Conservation (phyloP, 169 alveolate genomes). For the Eimeria praecox region DNA sequence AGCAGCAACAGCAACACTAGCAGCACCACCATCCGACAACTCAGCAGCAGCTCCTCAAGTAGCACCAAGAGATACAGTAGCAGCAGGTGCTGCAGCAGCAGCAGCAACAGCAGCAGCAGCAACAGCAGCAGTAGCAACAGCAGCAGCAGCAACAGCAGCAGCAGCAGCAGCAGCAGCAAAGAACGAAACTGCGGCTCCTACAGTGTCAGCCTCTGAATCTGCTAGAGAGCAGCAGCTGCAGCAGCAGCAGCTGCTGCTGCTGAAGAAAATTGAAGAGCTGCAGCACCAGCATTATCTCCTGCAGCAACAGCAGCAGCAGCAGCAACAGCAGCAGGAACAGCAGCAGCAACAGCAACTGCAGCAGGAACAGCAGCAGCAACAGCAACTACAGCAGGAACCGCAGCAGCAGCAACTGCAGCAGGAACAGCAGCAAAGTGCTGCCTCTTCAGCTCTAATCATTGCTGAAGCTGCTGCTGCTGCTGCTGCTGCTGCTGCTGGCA, state of each 20-base stretch:
- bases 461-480: slow-evolving; percentile 7
- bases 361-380: neutral
- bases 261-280: neutral
- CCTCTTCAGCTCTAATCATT: neutral
- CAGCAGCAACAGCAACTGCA: too few relatives aligned
- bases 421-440: neutral
- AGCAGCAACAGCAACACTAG: neutral
- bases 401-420: neutral
- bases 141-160: slow-evolving; percentile 29
- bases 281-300: neutral
- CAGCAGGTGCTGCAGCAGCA: slow-evolving; percentile 7
- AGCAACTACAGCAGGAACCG: neutral
- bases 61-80: neutral
- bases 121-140: neutral
- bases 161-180: neutral
- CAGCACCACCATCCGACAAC: neutral
- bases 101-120: neutral
- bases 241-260: slow-evolving; percentile 7
- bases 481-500: slow-evolving; percentile 6
- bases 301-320: neutral
- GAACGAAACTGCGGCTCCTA: neutral
- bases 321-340: too few relatives aligned
- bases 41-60: neutral
- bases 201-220: neutral
- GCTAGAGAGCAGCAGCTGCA: slow-evolving; percentile 27